These are phyloP conservation scores for Coemansia sp. DNA, from an alignment of 192 early-diverging fungal genomes.

Conservation along the genomic window DNA sequence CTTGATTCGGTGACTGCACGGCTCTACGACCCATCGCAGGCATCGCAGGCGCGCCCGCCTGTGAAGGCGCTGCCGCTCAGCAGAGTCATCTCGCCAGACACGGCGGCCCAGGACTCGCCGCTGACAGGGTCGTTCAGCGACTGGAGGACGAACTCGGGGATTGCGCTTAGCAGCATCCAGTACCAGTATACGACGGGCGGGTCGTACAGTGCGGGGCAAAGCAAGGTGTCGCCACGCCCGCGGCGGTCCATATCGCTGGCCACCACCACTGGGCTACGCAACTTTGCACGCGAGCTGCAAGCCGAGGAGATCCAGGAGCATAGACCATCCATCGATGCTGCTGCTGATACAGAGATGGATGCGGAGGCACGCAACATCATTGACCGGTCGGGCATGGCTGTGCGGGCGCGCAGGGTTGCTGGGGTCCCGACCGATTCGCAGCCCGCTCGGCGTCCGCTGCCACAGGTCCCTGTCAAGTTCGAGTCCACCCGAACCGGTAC, in stretches of 20 bases:
- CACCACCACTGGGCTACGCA: slow-evolving; percentile 6
- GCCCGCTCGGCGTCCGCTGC: background rate
- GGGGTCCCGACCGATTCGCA: too few species aligned
- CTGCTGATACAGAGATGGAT: background rate
- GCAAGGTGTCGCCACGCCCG: slow-evolving; percentile 21
- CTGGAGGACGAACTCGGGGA: slow-evolving; percentile 27
- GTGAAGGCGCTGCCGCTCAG: background rate
- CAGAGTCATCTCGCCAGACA: slow-evolving; percentile 5
- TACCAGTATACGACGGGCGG: slow-evolving; percentile 31
- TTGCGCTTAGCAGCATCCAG: slow-evolving; percentile 41
- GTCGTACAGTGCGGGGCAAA: background rate
- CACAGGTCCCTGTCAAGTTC: slow-evolving; percentile 1
- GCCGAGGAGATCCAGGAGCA: background rate
- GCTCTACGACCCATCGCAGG: slow-evolving; percentile 32
- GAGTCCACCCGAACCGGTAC: background rate
- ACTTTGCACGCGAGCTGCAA: background rate
- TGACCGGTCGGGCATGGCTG: slow-evolving; percentile 31
- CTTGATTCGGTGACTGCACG: slow-evolving; percentile 49
- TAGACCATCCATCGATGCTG: background rate
- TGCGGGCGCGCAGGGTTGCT: slow-evolving; percentile 29
- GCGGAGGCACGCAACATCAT: slow-evolving; percentile 11
- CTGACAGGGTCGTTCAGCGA: slow-evolving; percentile 11
- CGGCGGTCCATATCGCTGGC: slow-evolving; percentile 49
- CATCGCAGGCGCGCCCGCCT: slow-evolving; percentile 7
- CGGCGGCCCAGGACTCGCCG: slow-evolving; percentile 7